These are phyloP conservation scores for Erysimum cheiri DNA, from an alignment of 441 rosid genomes.

Conservation along the genomic window DNA sequence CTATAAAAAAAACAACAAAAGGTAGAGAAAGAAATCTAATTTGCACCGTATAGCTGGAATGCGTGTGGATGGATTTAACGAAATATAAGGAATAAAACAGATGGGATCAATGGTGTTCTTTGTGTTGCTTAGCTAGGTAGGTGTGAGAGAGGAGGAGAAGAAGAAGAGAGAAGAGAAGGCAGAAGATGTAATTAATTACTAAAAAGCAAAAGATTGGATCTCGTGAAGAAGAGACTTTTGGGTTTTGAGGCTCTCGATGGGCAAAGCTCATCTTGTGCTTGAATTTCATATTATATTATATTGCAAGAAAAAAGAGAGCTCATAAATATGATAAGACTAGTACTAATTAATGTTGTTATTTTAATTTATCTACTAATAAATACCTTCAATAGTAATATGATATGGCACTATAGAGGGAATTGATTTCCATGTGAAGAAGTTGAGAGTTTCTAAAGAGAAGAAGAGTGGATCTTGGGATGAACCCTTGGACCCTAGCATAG, in stretches of 20 bases:
- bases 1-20: constrained; percentile 19
- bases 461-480: constrained; percentile 49
- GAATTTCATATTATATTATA: constrained; percentile 46
- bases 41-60: constrained; percentile 35
- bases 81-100: constrained; percentile 33
- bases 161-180: constrained; percentile 34
- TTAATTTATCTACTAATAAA: neutral
- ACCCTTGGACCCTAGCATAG: constrained; percentile 43
- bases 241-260: constrained; percentile 61
- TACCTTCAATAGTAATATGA: constrained; percentile 28
- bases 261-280: constrained; percentile 56
- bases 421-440: constrained; percentile 48
- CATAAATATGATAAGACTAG: constrained; percentile 39
- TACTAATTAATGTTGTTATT: constrained; percentile 21
- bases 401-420: constrained; percentile 22
- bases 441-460: constrained; percentile 41
- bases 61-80: constrained; percentile 31
- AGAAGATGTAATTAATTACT: constrained; percentile 45
- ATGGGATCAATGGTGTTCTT: constrained; percentile 40
- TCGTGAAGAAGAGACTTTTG: constrained; percentile 62
- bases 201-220: constrained; percentile 71
- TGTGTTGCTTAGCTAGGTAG: constrained; percentile 39
- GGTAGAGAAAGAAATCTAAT: constrained; percentile 14
- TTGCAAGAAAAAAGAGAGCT: constrained; percentile 17
- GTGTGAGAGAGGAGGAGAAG: constrained; percentile 30